These are phyloP conservation scores for Heterobasidion irregulare DNA, from an alignment of 1,284 basidiomycete genomes.

Conservation along the genomic window DNA sequence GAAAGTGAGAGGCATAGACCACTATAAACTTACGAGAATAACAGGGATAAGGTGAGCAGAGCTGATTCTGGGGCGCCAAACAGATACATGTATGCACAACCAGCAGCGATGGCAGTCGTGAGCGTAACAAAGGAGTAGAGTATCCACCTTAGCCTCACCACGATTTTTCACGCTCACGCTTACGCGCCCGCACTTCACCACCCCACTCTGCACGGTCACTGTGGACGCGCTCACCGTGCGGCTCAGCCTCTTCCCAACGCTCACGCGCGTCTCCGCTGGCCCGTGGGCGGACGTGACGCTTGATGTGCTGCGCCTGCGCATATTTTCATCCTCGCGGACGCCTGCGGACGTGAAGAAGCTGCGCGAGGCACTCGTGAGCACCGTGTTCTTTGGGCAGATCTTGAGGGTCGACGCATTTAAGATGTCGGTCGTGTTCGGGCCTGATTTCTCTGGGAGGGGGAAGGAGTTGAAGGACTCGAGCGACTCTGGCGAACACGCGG, in stretches of 20 bases:
- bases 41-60: too few species aligned
- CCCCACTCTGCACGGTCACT: conserved; percentile 14
- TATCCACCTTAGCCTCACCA: neutral
- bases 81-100: too few species aligned
- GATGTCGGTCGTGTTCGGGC: conserved; percentile 22
- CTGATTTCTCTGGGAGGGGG: conserved; percentile 8
- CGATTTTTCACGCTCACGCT: neutral
- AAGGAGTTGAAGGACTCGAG: conserved; percentile 7
- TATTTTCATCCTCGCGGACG: conserved; percentile 24
- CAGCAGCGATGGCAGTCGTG: too few species aligned
- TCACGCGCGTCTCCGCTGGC: conserved; percentile 27
- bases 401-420: conserved; percentile 29
- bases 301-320: conserved; percentile 27
- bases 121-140: too few species aligned
- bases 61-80: too few species aligned
- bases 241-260: conserved; percentile 33
- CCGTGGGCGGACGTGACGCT: conserved; percentile 26
- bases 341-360: conserved; percentile 29
- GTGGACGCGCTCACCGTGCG: conserved; percentile 22
- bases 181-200: neutral
- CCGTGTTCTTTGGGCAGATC: conserved; percentile 30
- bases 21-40: neutral
- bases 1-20: neutral
- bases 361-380: conserved; percentile 28
- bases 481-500: neutral